Evolutionary conservation across 768 basidiomycete species (phyloP).

Genomic region (Pseudohyphozyma bogoriensis): DNA sequence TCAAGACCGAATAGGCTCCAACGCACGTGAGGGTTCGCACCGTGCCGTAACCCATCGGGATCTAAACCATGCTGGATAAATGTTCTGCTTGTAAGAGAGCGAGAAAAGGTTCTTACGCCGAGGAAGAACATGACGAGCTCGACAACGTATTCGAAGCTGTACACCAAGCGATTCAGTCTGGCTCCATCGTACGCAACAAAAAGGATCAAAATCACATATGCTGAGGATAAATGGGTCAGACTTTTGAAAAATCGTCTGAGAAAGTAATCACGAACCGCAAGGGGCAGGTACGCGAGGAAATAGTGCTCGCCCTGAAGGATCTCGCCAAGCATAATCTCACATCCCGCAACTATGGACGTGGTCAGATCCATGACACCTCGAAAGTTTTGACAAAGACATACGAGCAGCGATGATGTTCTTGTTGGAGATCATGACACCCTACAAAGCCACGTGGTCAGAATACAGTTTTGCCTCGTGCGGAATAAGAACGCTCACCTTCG

Average conservation of each 20-base stretch:
- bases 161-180: too few species aligned
- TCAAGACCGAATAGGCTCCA: too few species aligned
- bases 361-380: too few species aligned
- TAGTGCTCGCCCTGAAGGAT: slow-evolving; percentile 41
- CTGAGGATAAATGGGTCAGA: too few species aligned
- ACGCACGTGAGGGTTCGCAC: slow-evolving; percentile 97
- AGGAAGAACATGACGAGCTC: slow-evolving; percentile 52
- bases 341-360: slow-evolving; percentile 5
- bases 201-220: too few species aligned
- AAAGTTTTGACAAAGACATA: slow-evolving; percentile 44
- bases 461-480: too few species aligned
- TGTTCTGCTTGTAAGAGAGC: background rate
- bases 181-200: too few species aligned
- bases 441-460: too few species aligned
- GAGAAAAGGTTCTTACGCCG: background rate
- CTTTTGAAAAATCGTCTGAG: too few species aligned
- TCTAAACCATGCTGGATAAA: background rate
- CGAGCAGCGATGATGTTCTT: slow-evolving; percentile 72
- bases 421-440: slow-evolving; percentile 83
- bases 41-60: slow-evolving; percentile 69
- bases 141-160: slow-evolving; percentile 91
- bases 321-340: slow-evolving; percentile 1
- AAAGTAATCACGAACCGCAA: slow-evolving; percentile 8
- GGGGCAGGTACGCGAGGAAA: slow-evolving; percentile 59
- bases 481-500: too few species aligned